A percentile compares a stretch with the other conserved stretches of the same genome.
phyloP scores from a whole-genome alignment of 306 rosid genomes.

The Fragaria iinumae region DNA sequence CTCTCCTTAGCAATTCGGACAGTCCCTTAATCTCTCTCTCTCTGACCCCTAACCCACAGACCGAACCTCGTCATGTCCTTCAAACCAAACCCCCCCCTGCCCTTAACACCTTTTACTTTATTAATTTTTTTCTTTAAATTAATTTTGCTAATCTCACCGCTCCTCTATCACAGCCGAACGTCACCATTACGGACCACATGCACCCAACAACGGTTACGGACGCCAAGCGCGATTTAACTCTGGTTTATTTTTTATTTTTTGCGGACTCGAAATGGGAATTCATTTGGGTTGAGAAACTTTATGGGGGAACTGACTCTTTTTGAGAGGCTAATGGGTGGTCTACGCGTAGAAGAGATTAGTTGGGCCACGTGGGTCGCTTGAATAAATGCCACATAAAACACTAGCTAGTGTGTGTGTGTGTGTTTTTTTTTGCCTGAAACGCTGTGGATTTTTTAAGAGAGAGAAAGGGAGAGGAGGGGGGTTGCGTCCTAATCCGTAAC shows the following conservation, averaged over 20 bases:
- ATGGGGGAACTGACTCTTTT: constrained; percentile 3
- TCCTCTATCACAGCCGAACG: constrained; percentile 4
- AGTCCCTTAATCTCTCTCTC: constrained; percentile 22
- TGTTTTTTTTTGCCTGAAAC: neutral
- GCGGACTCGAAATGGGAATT: constrained; percentile 23
- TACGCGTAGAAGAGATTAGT: constrained; percentile 23
- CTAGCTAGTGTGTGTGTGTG: too few relatives aligned
- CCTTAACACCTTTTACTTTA: neutral
- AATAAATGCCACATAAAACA: neutral
- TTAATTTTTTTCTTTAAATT: neutral
- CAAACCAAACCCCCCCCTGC: neutral
- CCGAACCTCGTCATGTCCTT: constrained; percentile 14
- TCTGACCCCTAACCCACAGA: constrained; percentile 19
- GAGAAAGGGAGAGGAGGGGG: too few relatives aligned
- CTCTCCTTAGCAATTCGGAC: constrained; percentile 36
- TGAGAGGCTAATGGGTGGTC: neutral
- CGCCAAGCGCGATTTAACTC: neutral
- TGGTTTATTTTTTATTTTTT: neutral
- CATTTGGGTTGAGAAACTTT: neutral
- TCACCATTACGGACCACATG: constrained; percentile 7
- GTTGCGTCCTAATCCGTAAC: neutral
- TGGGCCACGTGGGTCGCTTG: neutral
- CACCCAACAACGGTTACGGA: constrained; percentile 10
- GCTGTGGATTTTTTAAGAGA: neutral
- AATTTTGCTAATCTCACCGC: constrained; percentile 1